Evolutionary conservation across 2,329 filamentous ascomycete species (phyloP), one percentile per base, ranked within the genome.

Genomic region (Fusarium chaquense): DNA sequence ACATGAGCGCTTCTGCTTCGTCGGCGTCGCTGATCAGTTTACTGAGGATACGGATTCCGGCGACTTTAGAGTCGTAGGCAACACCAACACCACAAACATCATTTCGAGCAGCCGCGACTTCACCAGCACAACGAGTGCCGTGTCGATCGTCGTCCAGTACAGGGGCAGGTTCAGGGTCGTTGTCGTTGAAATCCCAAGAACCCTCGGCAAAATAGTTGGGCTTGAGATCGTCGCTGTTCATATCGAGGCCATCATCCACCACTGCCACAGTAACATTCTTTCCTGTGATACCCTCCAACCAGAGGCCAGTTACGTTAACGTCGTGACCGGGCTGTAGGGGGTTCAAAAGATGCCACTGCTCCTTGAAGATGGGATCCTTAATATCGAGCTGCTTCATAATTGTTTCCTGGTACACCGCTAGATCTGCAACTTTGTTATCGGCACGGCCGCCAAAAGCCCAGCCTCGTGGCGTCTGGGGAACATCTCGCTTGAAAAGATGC

Each of bases 311-410:
- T n/a, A 98, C 94, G 75, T 99, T 99, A 76, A 99, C 87, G 78
- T 99, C 96, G 80, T 98, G 93, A 8, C 94, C 95, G 1, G 89
- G 78, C 73, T 97, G 89, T 8, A 91, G 78, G 0, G 91, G 85
- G 78, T 99, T 99, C 83, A 92, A 90, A 47, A 99, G 83, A 85
- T 99, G 96, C 96, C 96, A 99, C 81, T 99, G 96, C 59, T 97
- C 91, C 43, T 87, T 85, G 81, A 98, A 99, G 54, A 97, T 97
- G 20, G 96, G 96, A 76, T 99, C 96, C 33, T 83, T 80, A 69
- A 99, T 98, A 16, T 85, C 84, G n/a, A 99, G 84, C 3, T 84
- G 82, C 52, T 84, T 80, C 71, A 90, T 90, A 47, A 97, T 82
- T 7, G 85, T 80, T 50, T 86, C 79, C 71, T 91, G 90, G 65